phyloP scores from a whole-genome alignment of 148 eudicot species.

The Chenopodium quinoa region DNA sequence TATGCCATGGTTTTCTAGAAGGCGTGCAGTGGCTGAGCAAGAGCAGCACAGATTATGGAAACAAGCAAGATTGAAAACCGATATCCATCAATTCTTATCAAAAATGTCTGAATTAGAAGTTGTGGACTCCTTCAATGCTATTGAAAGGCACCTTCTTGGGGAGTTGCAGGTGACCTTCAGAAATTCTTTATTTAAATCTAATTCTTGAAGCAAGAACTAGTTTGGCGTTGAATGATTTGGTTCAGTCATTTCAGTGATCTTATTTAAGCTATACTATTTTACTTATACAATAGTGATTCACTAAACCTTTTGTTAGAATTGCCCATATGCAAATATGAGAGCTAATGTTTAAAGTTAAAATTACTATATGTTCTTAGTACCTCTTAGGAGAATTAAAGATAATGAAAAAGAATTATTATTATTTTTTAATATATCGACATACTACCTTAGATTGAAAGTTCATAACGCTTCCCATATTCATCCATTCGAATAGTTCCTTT shows the following conservation, averaged over 20 bases:
- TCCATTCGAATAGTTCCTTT: too few species aligned
- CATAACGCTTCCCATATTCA: too few species aligned
- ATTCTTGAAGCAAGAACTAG: neutral
- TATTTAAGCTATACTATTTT: neutral
- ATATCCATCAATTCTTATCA: conserved; percentile 56
- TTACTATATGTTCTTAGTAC: too few species aligned
- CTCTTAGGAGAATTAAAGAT: too few species aligned
- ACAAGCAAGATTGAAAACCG: conserved; percentile 78
- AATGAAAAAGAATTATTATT: too few species aligned
- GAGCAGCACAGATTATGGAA: conserved; percentile 85
- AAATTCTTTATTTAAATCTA: neutral
- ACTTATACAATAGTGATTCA: neutral
- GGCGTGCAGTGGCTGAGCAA: conserved; percentile 77
- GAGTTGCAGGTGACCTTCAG: conserved; percentile 64
- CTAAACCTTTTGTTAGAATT: neutral
- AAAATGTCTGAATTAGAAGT: conserved; percentile 80
- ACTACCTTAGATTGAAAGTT: too few species aligned
- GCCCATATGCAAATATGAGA: neutral
- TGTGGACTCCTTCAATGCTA: conserved; percentile 83
- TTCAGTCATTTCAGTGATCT: neutral
- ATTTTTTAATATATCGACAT: too few species aligned
- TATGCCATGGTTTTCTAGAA: conserved; percentile 85
- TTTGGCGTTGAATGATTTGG: neutral
- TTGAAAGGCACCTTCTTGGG: conserved; percentile 75
- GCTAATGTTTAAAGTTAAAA: neutral